A percentile compares a stretch with the other conserved stretches of the same genome.
Conservation (phyloP, 2,329 filamentous ascomycete genomes). For the Amauroascus verrucosus region DNA sequence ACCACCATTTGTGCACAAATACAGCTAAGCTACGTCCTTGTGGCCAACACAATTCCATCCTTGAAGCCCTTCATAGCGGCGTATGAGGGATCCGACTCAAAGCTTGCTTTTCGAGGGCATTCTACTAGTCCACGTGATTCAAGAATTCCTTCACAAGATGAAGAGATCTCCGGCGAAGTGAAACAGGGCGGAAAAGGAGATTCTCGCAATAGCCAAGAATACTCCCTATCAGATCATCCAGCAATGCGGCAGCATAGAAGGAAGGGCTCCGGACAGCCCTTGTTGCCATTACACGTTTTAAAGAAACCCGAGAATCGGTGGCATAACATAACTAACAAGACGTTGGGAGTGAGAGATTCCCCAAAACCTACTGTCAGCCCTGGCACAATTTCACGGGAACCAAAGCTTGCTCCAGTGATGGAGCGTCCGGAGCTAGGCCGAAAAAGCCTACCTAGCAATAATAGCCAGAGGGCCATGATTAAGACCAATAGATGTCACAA, state of each 20-base stretch:
- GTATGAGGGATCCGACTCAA: constrained; percentile 20
- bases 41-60: constrained; percentile 36
- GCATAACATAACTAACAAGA: too few relatives aligned
- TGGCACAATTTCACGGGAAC: too few relatives aligned
- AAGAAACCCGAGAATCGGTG: not conserved
- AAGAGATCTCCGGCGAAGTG: not conserved
- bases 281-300: not conserved
- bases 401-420: not conserved
- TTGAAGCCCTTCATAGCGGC: constrained; percentile 38
- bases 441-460: not conserved
- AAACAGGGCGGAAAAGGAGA: not conserved
- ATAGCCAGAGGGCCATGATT: not conserved
- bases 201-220: not conserved
- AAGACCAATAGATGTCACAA: too few relatives aligned
- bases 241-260: not conserved
- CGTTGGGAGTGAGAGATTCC: too few relatives aligned
- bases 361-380: too few relatives aligned
- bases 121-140: not conserved
- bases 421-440: not conserved
- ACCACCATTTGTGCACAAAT: constrained; percentile 32
- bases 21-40: constrained; percentile 34
- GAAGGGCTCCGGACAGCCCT: not conserved
- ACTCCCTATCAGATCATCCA: not conserved
- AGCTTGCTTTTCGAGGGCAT: constrained; percentile 3
- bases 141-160: not conserved